These are phyloP conservation scores for Gastrolobium bilobum DNA, from an alignment of 306 rosid genomes.

Conservation along the genomic window DNA sequence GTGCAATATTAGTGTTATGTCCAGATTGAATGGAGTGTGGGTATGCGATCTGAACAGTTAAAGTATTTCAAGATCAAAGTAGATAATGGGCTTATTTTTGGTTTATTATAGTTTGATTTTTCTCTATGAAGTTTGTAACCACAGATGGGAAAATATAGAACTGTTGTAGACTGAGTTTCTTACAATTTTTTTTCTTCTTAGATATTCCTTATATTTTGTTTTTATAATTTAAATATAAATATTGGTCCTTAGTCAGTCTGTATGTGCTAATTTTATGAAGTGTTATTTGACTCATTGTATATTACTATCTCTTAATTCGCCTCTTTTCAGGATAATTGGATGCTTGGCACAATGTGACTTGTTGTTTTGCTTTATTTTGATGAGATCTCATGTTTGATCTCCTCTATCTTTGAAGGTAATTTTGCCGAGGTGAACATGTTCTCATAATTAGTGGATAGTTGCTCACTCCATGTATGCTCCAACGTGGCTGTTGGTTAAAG, in stretches of 20 bases:
- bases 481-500: no score
- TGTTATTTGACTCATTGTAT: background rate
- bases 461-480: no score
- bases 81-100: background rate
- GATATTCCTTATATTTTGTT: background rate
- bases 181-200: background rate
- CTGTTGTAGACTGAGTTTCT: background rate
- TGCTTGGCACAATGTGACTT: no score
- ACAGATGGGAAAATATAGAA: background rate
- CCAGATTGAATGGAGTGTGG: background rate
- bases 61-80: background rate
- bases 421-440: no score
- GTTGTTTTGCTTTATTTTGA: no score
- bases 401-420: no score
- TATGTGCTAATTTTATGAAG: background rate
- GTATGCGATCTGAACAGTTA: background rate
- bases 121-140: background rate
- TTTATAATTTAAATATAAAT: background rate
- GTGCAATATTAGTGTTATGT: background rate
- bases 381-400: no score
- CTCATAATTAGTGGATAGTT: no score
- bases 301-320: background rate
- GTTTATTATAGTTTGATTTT: background rate
- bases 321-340: no score
- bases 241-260: background rate